Conservation (phyloP, 192 early-diverging fungal species). For the Cladochytrium replicatum region DNA sequence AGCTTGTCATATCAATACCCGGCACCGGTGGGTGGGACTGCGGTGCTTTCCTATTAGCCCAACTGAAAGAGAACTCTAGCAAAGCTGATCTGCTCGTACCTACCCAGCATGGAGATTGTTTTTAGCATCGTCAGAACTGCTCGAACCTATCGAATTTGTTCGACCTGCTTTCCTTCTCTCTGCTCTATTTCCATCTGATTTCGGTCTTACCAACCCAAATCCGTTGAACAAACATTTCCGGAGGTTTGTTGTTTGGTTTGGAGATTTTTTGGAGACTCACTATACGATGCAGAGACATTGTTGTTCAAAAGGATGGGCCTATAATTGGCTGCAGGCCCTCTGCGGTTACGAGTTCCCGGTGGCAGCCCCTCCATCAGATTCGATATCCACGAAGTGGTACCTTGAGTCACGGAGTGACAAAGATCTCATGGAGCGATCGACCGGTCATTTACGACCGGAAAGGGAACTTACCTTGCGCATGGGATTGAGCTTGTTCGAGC, state of each 20-base stretch:
- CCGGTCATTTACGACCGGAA: no score
- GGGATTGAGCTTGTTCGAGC: no score
- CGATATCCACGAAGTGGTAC: no score
- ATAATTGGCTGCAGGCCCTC: constrained; percentile 19
- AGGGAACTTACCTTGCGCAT: no score
- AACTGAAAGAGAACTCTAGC: no score
- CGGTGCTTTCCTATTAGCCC: no score
- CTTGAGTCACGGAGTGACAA: no score
- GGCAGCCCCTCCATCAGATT: no score
- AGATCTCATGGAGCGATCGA: no score
- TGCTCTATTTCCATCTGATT: constrained; percentile 5
- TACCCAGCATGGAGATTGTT: constrained; percentile 17
- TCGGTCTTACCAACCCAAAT: constrained; percentile 9
- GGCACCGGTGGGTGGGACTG: no score
- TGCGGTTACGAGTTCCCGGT: constrained; percentile 15
- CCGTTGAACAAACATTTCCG: constrained; percentile 5
- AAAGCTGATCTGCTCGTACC: constrained; percentile 12
- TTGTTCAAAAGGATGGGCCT: constrained; percentile 10
- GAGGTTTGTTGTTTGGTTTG: background rate
- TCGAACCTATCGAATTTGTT: constrained; percentile 1
- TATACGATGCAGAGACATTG: background rate
- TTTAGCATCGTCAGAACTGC: constrained; percentile 12
- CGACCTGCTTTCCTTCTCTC: constrained; percentile 1
- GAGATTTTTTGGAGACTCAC: background rate
- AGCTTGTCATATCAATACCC: no score